These are phyloP conservation scores for Jasminum sambac DNA, from an alignment of 257 asterid species.

Conservation along the genomic window DNA sequence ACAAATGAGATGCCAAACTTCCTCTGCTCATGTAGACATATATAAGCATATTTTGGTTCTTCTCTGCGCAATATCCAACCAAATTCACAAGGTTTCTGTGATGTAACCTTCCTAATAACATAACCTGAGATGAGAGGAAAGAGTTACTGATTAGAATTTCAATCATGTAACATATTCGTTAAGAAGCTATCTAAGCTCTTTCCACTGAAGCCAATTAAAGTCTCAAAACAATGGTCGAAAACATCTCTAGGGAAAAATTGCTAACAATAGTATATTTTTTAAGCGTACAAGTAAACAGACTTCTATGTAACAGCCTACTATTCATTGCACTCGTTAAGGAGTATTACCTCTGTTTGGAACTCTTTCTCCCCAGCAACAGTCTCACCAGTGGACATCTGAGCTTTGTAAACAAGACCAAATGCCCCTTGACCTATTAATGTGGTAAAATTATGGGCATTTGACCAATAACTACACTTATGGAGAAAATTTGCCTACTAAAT, in stretches of 20 bases:
- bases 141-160: neutral
- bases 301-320: neutral
- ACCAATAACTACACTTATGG: too few species aligned
- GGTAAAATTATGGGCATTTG: conserved; percentile 77
- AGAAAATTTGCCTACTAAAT: too few species aligned
- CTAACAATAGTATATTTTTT: neutral
- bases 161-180: neutral
- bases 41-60: conserved; percentile 84
- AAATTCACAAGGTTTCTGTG: conserved; percentile 96
- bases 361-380: conserved; percentile 94
- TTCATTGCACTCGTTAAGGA: conserved; percentile 7
- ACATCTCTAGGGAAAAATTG: neutral
- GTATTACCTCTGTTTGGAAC: conserved; percentile 85
- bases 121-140: conserved; percentile 55
- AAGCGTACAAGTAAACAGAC: neutral
- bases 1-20: conserved; percentile 87
- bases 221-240: neutral
- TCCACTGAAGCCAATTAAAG: neutral
- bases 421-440: conserved; percentile 95
- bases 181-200: neutral
- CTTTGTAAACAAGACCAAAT: conserved; percentile 88
- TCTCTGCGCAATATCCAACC: conserved; percentile 95
- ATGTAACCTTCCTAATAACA: conserved; percentile 89
- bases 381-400: conserved; percentile 78
- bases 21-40: conserved; percentile 93